phyloP scores from a whole-genome alignment of 2,329 filamentous ascomycete genomes.

The Apiospora sp. region DNA sequence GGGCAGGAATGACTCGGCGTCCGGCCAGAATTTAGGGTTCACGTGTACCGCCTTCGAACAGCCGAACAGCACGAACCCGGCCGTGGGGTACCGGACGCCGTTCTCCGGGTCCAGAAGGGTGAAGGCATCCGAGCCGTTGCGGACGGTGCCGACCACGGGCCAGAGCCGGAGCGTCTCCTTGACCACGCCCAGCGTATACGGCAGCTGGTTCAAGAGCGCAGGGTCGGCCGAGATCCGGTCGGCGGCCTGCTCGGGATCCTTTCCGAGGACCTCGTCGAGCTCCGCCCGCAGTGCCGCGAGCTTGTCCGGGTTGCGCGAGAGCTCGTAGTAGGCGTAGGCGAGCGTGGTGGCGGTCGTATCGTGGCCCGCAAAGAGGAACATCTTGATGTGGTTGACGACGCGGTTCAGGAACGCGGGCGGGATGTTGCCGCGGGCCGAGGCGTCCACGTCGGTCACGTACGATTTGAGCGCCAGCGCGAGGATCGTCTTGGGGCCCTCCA shows the following conservation, averaged over 20 bases:
- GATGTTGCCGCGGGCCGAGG: slow-evolving; percentile 26
- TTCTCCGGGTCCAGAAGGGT: slow-evolving; percentile 52
- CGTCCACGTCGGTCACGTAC: slow-evolving; percentile 32
- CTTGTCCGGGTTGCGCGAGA: slow-evolving; percentile 29
- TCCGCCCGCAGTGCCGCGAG: slow-evolving; percentile 34
- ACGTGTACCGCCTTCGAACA: slow-evolving; percentile 40
- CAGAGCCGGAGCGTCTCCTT: slow-evolving; percentile 62
- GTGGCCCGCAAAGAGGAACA: slow-evolving; percentile 39
- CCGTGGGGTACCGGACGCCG: slow-evolving; percentile 50
- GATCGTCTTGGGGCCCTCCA: slow-evolving; percentile 39
- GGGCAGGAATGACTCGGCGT: slow-evolving; percentile 54
- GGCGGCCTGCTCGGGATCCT: slow-evolving; percentile 45
- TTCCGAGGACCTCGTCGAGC: slow-evolving; percentile 51
- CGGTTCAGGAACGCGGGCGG: slow-evolving; percentile 34
- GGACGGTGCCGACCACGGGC: slow-evolving; percentile 51
- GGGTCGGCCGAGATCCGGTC: slow-evolving; percentile 50
- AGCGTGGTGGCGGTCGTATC: slow-evolving; percentile 39
- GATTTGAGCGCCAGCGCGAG: slow-evolving; percentile 39
- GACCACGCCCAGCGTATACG: slow-evolving; percentile 59
- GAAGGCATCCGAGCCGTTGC: slow-evolving; percentile 44
- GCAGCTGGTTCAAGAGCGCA: slow-evolving; percentile 55
- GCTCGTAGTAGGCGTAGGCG: slow-evolving; percentile 31
- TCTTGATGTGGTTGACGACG: slow-evolving; percentile 34
- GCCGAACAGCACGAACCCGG: slow-evolving; percentile 42
- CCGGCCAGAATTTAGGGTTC: slow-evolving; percentile 52